Evolutionary conservation across 371 early-diverging fungal species (phyloP).

Genomic region (Zychaea mexicana): DNA sequence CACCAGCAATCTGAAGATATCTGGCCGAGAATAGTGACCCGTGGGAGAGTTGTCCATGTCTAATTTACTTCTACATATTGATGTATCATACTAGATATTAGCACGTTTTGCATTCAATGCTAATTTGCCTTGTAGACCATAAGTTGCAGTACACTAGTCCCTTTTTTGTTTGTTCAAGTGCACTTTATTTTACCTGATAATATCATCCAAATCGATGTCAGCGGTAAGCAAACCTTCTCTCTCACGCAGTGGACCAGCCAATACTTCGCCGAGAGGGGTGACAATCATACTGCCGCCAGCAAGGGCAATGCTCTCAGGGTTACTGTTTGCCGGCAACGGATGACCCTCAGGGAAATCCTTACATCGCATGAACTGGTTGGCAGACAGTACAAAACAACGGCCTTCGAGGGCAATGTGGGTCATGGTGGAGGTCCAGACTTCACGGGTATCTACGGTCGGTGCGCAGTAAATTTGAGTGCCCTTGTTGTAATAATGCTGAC

Average conservation of each 20-base stretch:
- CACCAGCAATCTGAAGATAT: slow-evolving; percentile 20
- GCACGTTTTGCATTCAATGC: background rate
- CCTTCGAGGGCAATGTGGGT: slow-evolving; percentile 27
- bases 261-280: slow-evolving; percentile 15
- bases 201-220: slow-evolving; percentile 23
- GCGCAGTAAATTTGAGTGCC: slow-evolving; percentile 27
- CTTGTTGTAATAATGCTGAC: slow-evolving; percentile 13
- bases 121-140: too few species aligned
- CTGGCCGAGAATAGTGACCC: slow-evolving; percentile 25
- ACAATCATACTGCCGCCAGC: slow-evolving; percentile 27
- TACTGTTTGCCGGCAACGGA: background rate
- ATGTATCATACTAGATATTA: background rate
- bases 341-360: slow-evolving; percentile 23
- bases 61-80: slow-evolving; percentile 8
- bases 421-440: slow-evolving; percentile 19
- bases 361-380: slow-evolving; percentile 18
- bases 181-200: slow-evolving; percentile 1
- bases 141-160: background rate
- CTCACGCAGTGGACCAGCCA: slow-evolving; percentile 25
- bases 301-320: slow-evolving; percentile 11
- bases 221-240: slow-evolving; percentile 22
- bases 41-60: slow-evolving; percentile 17
- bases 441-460: slow-evolving; percentile 24
- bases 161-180: background rate
- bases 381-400: slow-evolving; percentile 23